Evolutionary conservation across 2,329 filamentous ascomycete species (phyloP), one percentile per base, ranked within the genome.

Genomic region (Aspergillus floridensis): DNA sequence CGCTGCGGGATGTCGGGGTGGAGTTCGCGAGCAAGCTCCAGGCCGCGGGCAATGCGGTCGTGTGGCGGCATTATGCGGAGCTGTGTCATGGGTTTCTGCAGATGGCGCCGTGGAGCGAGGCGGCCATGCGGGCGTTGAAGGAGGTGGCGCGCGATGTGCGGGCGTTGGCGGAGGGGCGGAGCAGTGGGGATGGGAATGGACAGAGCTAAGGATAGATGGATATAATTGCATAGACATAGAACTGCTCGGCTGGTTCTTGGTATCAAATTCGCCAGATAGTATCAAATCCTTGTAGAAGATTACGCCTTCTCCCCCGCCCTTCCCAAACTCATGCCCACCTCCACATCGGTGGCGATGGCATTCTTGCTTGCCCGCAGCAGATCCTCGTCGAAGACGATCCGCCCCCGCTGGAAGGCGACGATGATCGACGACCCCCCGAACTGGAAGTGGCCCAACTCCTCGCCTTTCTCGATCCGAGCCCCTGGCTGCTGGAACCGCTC

Each of bases 381-480:
- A 58, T 78, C 76, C 38, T 76, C 66, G 54, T 79, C 76, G 58
- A 79, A 77, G 53, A 70, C 50, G 49, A 78, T 77, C 6, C 71
- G 63, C 3, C 65, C 72, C 59, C 70, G 66, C 58, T 76, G 68
- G 60, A 79, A 79, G 2, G 74, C 72, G n/a, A 77, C 72, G 29
- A 79, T 68, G 56, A 79, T 77, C 44, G 69, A 75, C 3, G 75
- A 78, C 5, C 75, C 77, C 4, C 76, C 75, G 53, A 75, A 79
- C 57, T 77, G 74, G 64, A 78, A 79, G n/a, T 72, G 55, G 0
- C 77, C 75, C 16, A 78, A 56, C 64, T 79, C 76, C 21, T 77
- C 74, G 4, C 77, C 76, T 52, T 79, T 79, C 21, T 72, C 65
- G 26, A 79, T 68, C 21, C 65, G n/a, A 1, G 57, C 57, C 1